Base-by-base conservation (phyloP, 352 stramenopile species). In the Phytopythium montanum region DNA sequence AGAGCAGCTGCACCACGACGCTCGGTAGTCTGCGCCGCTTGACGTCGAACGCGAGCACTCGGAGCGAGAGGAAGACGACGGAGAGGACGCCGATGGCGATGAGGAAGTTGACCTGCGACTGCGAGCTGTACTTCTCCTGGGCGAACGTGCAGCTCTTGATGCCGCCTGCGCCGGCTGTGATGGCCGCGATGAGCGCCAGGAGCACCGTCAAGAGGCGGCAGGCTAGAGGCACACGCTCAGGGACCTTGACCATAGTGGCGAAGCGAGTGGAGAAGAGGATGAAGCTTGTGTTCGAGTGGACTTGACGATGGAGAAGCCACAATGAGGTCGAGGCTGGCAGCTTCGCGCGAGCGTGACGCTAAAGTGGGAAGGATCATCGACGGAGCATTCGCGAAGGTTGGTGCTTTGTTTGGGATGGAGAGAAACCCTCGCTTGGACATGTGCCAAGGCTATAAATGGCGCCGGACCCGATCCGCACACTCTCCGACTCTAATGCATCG, bases 71-170 rank as follows among this genome's bases (percentile, higher is more conserved):
- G 8, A 54, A 36, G 8, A 87, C 39, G 33, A 70, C 56, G 10
- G 82, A 67, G 26, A 87, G 48, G 2, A 80, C 59, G 10, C 63
- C 70, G 21, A 81, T 61, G 14, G 65, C 55, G 13, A 88, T 66
- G 41, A 90, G 58, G 54, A 88, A 88, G 64, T 87, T 82, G 38
- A 88, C 64, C 29, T 87, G 77, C 10, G 67, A 65, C 41, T 70
- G 54, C 26, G 77, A 90, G 56, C 68, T 71, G 68, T 82, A 88
- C 61, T 75, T 56, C 28, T 72, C 65, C 44, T 80, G 69, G 34
- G 73, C 75, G 34, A 81, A 85, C 33, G 66, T 65, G 50, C 80
- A 90, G 36, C 65, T 76, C 60, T 78, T 81, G 64, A 85, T 70
- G 46, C 77, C 68, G 18, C 80, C 68, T 0, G 66, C 63, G 18